These are phyloP conservation scores for Penicillium verhagenii DNA, from an alignment of 495 filamentous ascomycete genomes.

Conservation along the genomic window DNA sequence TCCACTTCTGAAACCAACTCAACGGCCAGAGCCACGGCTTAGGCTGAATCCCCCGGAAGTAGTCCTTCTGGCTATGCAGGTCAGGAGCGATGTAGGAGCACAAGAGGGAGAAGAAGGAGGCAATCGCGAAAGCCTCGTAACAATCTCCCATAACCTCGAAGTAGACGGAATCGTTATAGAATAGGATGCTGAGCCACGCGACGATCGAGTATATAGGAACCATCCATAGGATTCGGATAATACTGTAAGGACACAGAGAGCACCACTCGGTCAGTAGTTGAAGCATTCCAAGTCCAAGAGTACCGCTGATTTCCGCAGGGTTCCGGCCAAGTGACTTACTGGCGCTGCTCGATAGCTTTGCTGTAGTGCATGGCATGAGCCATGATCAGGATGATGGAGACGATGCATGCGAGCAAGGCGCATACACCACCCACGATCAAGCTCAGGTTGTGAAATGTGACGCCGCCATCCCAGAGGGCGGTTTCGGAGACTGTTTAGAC, in stretches of 20 bases:
- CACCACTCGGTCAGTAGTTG: not conserved
- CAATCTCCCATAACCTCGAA: constrained; percentile 79
- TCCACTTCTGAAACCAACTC: constrained; percentile 60
- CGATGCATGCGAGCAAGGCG: constrained; percentile 39
- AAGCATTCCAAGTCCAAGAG: not conserved
- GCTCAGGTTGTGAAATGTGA: constrained; percentile 49
- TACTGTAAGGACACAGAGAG: constrained; percentile 53
- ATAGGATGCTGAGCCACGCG: constrained; percentile 72
- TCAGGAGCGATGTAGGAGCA: constrained; percentile 81
- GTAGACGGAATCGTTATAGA: constrained; percentile 79
- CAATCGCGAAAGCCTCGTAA: constrained; percentile 91
- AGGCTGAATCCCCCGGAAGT: constrained; percentile 69
- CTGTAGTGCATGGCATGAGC: constrained; percentile 81
- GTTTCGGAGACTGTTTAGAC: constrained; percentile 37
- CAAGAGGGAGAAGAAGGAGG: constrained; percentile 85
- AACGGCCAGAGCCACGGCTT: constrained; percentile 77
- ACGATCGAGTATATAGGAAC: constrained; percentile 80
- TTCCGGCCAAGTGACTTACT: constrained; percentile 51
- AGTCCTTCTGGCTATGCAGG: constrained; percentile 83
- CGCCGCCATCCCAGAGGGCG: constrained; percentile 46
- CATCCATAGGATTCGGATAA: constrained; percentile 91
- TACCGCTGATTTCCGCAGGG: not conserved
- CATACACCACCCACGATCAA: constrained; percentile 50
- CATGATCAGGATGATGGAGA: constrained; percentile 60
- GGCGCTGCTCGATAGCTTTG: constrained; percentile 77